A percentile compares a stretch with the other conserved stretches of the same genome.
Evolutionary conservation across 805 yeast species (phyloP).

Genomic region (Candida chilensis): DNA sequence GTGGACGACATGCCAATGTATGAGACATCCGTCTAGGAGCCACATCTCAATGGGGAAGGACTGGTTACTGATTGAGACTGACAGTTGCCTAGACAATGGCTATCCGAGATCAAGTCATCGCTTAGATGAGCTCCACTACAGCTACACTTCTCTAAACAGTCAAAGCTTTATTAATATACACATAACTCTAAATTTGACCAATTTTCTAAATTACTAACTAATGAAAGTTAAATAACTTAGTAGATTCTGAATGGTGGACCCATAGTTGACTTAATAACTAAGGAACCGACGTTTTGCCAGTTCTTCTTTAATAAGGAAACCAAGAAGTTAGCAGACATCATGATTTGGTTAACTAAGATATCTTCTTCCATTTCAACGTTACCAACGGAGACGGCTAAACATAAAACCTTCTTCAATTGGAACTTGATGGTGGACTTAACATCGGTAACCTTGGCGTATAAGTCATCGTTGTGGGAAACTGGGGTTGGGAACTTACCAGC

Average conservation of each 20-base stretch:
- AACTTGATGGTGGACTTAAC: conserved; percentile 99
- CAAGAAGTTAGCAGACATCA: conserved; percentile 98
- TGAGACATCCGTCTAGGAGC: no score
- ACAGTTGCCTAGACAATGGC: no score
- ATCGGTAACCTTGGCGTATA: conserved; percentile 90
- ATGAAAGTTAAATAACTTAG: conserved; percentile 38
- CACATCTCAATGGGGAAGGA: no score
- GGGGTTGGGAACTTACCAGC: conserved; percentile 99
- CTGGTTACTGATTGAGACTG: no score
- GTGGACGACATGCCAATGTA: no score
- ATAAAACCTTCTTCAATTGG: conserved; percentile 99
- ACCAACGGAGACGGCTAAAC: conserved; percentile 99
- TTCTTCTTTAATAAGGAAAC: conserved; percentile 99
- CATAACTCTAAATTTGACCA: no score
- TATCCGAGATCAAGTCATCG: no score
- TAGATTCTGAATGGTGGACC: conserved; percentile 99
- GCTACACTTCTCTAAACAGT: no score
- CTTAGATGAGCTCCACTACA: no score
- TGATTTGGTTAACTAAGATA: conserved; percentile 90
- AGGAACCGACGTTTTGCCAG: conserved; percentile 99
- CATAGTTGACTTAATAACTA: conserved; percentile 98
- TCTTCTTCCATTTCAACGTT: conserved; percentile 99
- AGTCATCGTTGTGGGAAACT: conserved; percentile 98
- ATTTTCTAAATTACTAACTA: background rate
- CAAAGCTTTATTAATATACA: no score